Evolutionary conservation across 2,329 filamentous ascomycete species (phyloP), one percentile per base, ranked within the genome.

Genomic region (Lecanoromycetidae sp.): DNA sequence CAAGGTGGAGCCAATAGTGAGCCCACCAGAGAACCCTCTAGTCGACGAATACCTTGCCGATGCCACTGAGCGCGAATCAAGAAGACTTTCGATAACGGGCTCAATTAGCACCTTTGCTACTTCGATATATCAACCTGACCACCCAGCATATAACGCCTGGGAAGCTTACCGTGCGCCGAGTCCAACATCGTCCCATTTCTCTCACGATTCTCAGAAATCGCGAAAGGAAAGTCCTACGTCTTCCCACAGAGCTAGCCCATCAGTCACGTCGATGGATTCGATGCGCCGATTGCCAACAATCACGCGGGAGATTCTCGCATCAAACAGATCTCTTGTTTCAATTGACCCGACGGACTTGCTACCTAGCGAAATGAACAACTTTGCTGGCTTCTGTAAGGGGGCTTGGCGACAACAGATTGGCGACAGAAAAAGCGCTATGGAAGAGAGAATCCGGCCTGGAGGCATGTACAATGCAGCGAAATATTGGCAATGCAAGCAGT

Each of bases 331-430:
- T 6, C 19, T 46, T 15, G 27, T 12, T 20, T 52, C 43, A 17
- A 47, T 47, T 13, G 51, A 51, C 44, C 10, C 40, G 13, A 51
- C 44, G 7, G 54, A 57, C 15, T 58, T 58, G 44, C 58, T 66
- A 7, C 64, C 64, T 5, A 57, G 54, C 34, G 59, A 63, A 50
- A 58, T 57, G 27, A 63, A 65, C 46, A 53, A 57, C 10, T 65
- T 58, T 30, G 57, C 59, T 0, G 63, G 63, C 3, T 71, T 71
- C 58, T 72, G 70, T 60, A 70, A 69, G 57, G 62, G 63, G 8
- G 67, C 67, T 4, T 68, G 64, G 61, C 64, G 61, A 39, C 57
- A 65, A 8, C 61, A 66, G 48, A 55, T 57, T 13, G 60, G 58
- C 22, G 50, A 55, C 35, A 46, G 46, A 17, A 60, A 60, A 42